Conservation (phyloP, 176 grass and related monocot species). For the barley (Hordeum vulgare) region DNA sequence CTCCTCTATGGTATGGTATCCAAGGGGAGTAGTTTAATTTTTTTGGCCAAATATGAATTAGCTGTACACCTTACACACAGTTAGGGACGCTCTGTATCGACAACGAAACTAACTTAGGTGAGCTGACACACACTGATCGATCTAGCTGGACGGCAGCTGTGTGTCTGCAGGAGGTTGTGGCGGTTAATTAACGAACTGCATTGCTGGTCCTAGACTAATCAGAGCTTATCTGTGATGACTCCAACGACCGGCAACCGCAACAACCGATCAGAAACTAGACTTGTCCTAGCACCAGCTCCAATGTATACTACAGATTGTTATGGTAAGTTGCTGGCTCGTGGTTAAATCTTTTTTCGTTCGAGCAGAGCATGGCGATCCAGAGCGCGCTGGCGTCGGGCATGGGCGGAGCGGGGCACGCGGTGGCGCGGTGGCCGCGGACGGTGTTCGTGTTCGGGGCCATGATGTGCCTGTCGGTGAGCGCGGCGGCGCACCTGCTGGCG, state of each 20-base stretch:
- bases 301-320: neutral
- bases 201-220: neutral
- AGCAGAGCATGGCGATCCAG: conserved; percentile 3
- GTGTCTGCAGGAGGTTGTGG: neutral
- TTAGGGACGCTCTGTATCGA: neutral
- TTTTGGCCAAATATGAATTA: no score
- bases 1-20: neutral
- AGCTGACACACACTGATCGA: neutral
- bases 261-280: neutral
- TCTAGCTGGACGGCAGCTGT: neutral
- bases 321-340: neutral
- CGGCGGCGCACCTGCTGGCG: conserved; percentile 75
- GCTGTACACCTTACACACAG: neutral
- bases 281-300: neutral
- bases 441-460: conserved; percentile 82
- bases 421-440: conserved; percentile 70
- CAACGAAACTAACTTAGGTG: neutral
- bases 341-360: neutral
- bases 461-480: conserved; percentile 76
- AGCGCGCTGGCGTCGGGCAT: neutral
- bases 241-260: neutral
- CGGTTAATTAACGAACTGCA: neutral
- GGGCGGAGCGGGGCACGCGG: neutral
- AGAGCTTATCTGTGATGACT: neutral
- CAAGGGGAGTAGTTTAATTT: neutral